Evolutionary conservation across 495 filamentous ascomycete genomes (phyloP), one percentile per base, ranked within the genome.

Genomic region (Margaritispora aquatica): DNA sequence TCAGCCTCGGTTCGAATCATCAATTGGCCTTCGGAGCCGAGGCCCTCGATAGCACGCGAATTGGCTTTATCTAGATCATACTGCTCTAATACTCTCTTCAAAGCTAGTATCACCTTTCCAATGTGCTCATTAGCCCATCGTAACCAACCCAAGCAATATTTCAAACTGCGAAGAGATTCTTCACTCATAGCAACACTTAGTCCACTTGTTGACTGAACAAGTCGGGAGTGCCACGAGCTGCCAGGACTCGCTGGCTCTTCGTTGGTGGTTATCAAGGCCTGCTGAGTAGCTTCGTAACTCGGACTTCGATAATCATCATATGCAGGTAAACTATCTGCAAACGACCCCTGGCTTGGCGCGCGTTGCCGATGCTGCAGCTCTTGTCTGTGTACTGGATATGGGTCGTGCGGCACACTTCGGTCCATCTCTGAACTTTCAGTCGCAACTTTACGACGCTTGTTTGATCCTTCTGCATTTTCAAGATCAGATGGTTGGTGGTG

Each of bases 181-280:
- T 95, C 88, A 65, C 85, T 92, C 79, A 97, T 88, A 0, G 93
- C 90, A 20, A 92, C 85, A 29, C 89, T 87, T 1, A 97, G 76
- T 0, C 89, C 90, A 0, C 88, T 92, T 0, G 92, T 95, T 15
- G 85, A 86, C 59, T 95, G 85, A 21, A 95, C 83, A 15, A 97
- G 75, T 34, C 88, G 82, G 10, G 86, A 86, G 64, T 87, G 84
- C 91, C 90, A 95, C 1, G 62, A 62, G 22, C 56, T 58, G 38
- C 58, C 56, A 21, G 58, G 59, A 19, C 46, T 56, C 26, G 79
- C 84, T 10, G 72, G 66, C 24, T 69, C 65, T 17, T 62, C 59
- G 15, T 59, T 41, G 2, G 58, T 63, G 7, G 64, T 56, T 48
- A 64, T 53, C 23, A 64, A 26, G 9, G 68, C 64, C 8, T 69